Evolutionary conservation across 495 filamentous ascomycete genomes (phyloP).

Genomic region (Evansstolkia leycettana): DNA sequence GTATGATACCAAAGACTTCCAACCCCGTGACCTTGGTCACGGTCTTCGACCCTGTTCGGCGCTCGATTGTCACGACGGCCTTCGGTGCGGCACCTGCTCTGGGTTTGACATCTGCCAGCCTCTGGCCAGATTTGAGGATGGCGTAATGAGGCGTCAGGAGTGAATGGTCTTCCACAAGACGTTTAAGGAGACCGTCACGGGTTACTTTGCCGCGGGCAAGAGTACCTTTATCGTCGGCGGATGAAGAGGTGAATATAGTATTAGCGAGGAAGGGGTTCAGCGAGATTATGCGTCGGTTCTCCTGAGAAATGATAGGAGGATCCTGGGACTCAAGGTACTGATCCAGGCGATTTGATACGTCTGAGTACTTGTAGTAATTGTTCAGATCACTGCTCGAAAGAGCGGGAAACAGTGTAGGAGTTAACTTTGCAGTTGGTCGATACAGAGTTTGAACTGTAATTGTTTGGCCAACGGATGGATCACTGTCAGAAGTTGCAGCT

Average conservation of each 20-base stretch:
- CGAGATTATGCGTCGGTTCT: conserved; percentile 52
- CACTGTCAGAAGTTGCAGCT: conserved; percentile 22
- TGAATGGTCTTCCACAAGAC: conserved; percentile 37
- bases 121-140: conserved; percentile 43
- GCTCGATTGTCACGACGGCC: conserved; percentile 46
- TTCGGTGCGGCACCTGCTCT: conserved; percentile 51
- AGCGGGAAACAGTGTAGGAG: conserved; percentile 39
- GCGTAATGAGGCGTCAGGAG: conserved; percentile 38
- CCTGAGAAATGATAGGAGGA: conserved; percentile 39
- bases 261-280: conserved; percentile 53
- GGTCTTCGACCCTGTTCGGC: conserved; percentile 55
- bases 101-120: conserved; percentile 42
- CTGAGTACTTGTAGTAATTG: conserved; percentile 41
- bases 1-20: conserved; percentile 51
- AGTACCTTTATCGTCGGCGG: conserved; percentile 41
- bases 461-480: conserved; percentile 44
- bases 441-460: conserved; percentile 42
- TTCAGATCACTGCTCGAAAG: conserved; percentile 28
- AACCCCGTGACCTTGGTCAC: conserved; percentile 52
- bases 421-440: conserved; percentile 43
- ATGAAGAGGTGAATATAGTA: conserved; percentile 40
- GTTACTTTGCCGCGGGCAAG: conserved; percentile 46
- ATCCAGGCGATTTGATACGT: conserved; percentile 27
- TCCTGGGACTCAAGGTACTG: conserved; percentile 39
- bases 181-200: conserved; percentile 51